Conservation (phyloP, 192 early-diverging fungal genomes). For the Gamsiella multidivaricata region DNA sequence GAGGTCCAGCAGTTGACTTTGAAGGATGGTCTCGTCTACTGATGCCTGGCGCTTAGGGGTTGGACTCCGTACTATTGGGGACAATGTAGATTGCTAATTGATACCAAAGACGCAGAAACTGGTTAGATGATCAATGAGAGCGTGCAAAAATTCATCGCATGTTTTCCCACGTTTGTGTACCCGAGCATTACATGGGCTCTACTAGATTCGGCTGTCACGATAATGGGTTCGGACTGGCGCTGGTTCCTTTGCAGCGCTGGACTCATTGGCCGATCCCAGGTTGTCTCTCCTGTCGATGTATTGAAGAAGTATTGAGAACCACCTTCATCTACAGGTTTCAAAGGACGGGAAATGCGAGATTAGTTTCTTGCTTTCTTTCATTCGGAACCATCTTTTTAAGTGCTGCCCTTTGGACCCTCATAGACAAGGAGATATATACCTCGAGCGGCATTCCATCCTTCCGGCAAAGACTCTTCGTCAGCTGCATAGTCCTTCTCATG, state of each 20-base stretch:
- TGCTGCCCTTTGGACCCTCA: too few relatives aligned
- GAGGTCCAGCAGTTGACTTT: slow-evolving; percentile 38
- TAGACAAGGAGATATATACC: slow-evolving; percentile 47
- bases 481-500: neutral
- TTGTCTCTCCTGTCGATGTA: slow-evolving; percentile 57
- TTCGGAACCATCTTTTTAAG: too few relatives aligned
- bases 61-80: neutral
- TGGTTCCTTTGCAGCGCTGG: neutral
- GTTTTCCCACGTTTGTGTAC: too few relatives aligned
- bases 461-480: slow-evolving; percentile 43
- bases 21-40: slow-evolving; percentile 35
- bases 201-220: too few relatives aligned
- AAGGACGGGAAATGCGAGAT: slow-evolving; percentile 1
- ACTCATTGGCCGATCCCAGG: slow-evolving; percentile 59
- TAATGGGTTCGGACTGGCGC: too few relatives aligned
- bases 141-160: too few relatives aligned
- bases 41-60: slow-evolving; percentile 31
- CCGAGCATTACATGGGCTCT: too few relatives aligned
- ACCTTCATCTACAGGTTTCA: slow-evolving; percentile 54
- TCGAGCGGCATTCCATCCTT: slow-evolving; percentile 58
- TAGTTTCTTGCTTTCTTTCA: too few relatives aligned
- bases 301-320: slow-evolving; percentile 67
- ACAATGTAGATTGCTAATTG: neutral
- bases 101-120: too few relatives aligned
- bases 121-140: too few relatives aligned